Percentiles rank a stretch among this genome's conserved stretches.
These are phyloP conservation scores for Syncephalastrum sp. DNA, from an alignment of 371 early-diverging fungal genomes.

Conservation along the genomic window DNA sequence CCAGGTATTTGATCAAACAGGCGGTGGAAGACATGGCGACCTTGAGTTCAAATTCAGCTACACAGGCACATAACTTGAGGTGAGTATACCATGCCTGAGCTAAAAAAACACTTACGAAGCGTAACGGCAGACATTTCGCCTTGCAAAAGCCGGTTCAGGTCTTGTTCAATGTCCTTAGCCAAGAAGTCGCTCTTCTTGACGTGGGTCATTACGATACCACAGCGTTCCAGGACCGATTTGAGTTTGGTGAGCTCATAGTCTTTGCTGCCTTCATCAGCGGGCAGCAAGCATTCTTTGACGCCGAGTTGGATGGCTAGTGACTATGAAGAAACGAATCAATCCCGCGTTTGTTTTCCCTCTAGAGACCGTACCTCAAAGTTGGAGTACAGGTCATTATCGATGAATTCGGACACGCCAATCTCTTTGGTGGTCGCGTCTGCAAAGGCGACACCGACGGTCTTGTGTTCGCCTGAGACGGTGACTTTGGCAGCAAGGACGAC, in stretches of 20 bases:
- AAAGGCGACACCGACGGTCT: constrained; percentile 86
- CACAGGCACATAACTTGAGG: constrained; percentile 22
- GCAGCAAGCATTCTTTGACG: constrained; percentile 87
- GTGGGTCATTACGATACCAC: constrained; percentile 75
- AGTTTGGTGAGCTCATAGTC: constrained; percentile 74
- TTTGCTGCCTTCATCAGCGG: constrained; percentile 51
- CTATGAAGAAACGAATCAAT: constrained; percentile 20
- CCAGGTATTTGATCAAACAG: constrained; percentile 77
- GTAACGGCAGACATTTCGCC: constrained; percentile 66
- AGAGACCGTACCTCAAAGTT: constrained; percentile 74
- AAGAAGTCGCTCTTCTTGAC: constrained; percentile 65
- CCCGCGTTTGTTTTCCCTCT: neutral
- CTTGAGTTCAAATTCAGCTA: constrained; percentile 82
- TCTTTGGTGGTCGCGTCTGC: constrained; percentile 80
- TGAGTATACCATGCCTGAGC: neutral
- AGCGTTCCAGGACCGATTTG: constrained; percentile 65
- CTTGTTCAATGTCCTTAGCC: constrained; percentile 80
- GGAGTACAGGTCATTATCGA: constrained; percentile 89
- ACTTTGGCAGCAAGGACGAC: constrained; percentile 80
- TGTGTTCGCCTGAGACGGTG: constrained; percentile 50
- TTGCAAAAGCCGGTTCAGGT: constrained; percentile 77
- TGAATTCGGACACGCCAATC: constrained; percentile 84
- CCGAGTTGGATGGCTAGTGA: constrained; percentile 88
- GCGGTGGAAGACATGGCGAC: constrained; percentile 78
- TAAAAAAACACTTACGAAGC: constrained; percentile 50